Evolutionary conservation across 2,329 filamentous ascomycete species (phyloP).

Genomic region (Penicillium occitanis): DNA sequence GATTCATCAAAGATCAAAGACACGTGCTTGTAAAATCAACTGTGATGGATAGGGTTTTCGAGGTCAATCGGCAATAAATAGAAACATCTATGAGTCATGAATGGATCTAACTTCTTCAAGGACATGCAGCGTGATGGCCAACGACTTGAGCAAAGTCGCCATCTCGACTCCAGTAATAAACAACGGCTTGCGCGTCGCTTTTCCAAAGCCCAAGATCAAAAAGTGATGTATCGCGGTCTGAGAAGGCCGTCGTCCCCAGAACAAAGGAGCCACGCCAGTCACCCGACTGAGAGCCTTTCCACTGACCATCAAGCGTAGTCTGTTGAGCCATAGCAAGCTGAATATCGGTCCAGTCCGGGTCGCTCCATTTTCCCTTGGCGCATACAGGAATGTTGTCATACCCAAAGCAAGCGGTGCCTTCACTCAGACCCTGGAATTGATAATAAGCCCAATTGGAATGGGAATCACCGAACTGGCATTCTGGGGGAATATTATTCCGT

Average conservation of each 20-base stretch:
- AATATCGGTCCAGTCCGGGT: neutral
- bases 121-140: neutral
- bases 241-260: neutral
- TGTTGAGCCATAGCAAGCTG: neutral
- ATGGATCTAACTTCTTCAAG: neutral
- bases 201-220: neutral
- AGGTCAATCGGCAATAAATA: too few species aligned
- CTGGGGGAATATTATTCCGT: neutral
- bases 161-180: constrained; percentile 8
- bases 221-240: neutral
- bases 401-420: constrained; percentile 11
- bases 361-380: too few species aligned
- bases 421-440: neutral
- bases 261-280: neutral
- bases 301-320: neutral
- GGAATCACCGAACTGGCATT: neutral
- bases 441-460: neutral
- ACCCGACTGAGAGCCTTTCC: neutral
- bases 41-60: neutral
- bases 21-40: neutral
- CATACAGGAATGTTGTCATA: neutral
- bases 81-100: too few species aligned
- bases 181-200: neutral
- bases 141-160: neutral
- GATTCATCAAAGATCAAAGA: neutral